phyloP scores from a whole-genome alignment of 371 early-diverging fungal species.

The Funneliformis caledonium region DNA sequence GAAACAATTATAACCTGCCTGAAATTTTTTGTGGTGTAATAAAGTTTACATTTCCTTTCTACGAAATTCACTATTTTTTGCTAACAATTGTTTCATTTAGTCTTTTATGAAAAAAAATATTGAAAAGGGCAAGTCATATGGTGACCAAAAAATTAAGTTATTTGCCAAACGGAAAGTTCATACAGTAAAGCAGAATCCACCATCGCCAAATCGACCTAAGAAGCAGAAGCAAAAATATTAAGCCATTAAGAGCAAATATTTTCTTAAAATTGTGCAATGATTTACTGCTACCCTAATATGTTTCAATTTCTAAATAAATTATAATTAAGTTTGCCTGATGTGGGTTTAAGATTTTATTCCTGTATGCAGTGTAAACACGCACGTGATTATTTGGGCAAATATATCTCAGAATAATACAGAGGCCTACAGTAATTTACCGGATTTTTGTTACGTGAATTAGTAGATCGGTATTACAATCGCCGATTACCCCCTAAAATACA shows the following conservation, averaged over 20 bases:
- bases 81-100: constrained; percentile 28
- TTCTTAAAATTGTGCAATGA: constrained; percentile 14
- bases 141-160: constrained; percentile 29
- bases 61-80: constrained; percentile 16
- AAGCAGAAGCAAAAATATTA: background rate
- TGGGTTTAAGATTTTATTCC: too few species aligned
- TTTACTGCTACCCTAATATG: background rate
- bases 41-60: constrained; percentile 8
- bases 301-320: background rate
- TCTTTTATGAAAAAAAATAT: background rate
- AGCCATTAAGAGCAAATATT: constrained; percentile 8
- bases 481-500: too few species aligned
- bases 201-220: constrained; percentile 31
- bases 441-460: too few species aligned
- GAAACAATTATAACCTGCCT: constrained; percentile 25
- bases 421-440: too few species aligned
- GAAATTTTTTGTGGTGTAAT: constrained; percentile 36
- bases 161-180: constrained; percentile 33
- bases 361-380: too few species aligned
- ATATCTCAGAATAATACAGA: too few species aligned
- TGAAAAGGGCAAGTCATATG: background rate
- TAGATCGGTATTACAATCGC: too few species aligned
- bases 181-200: constrained; percentile 20
- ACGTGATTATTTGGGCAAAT: too few species aligned
- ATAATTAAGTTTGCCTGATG: too few species aligned